Percentiles rank a stretch among this genome's conserved stretches.
These are phyloP conservation scores for Hypomontagnella submonticulosa DNA, from an alignment of 495 filamentous ascomycete species.

Conservation along the genomic window DNA sequence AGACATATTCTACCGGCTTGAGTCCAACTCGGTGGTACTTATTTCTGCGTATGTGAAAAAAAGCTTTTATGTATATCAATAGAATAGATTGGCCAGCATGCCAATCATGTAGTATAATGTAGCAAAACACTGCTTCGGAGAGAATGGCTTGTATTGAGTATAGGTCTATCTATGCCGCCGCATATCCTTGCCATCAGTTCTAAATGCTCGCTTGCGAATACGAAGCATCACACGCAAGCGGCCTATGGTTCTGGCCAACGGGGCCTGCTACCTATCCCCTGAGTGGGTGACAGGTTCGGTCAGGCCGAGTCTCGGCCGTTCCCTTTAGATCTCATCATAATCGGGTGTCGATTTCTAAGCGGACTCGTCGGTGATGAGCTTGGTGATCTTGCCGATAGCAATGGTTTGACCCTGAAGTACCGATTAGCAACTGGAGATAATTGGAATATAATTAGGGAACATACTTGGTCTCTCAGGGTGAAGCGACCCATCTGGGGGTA, in stretches of 20 bases:
- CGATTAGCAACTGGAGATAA: constrained; percentile 41
- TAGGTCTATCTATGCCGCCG: constrained; percentile 24
- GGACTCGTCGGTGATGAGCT: constrained; percentile 65
- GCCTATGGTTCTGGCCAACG: constrained; percentile 1
- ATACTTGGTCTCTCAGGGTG: constrained; percentile 91
- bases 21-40: no score
- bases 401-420: constrained; percentile 82
- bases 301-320: background rate
- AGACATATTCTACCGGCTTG: no score
- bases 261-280: constrained; percentile 1
- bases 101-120: background rate
- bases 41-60: no score
- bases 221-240: background rate
- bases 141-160: constrained; percentile 32
- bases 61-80: no score
- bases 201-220: constrained; percentile 9
- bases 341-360: constrained; percentile 23
- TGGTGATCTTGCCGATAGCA: constrained; percentile 96
- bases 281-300: background rate
- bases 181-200: constrained; percentile 19
- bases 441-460: constrained; percentile 15
- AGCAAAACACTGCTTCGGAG: background rate
- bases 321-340: constrained; percentile 10
- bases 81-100: no score
- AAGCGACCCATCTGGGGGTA: constrained; percentile 95